A percentile compares a stretch with the other conserved stretches of the same genome.
Evolutionary conservation across 169 alveolate species (phyloP).

Genomic region (Perkinsus chesapeaki): DNA sequence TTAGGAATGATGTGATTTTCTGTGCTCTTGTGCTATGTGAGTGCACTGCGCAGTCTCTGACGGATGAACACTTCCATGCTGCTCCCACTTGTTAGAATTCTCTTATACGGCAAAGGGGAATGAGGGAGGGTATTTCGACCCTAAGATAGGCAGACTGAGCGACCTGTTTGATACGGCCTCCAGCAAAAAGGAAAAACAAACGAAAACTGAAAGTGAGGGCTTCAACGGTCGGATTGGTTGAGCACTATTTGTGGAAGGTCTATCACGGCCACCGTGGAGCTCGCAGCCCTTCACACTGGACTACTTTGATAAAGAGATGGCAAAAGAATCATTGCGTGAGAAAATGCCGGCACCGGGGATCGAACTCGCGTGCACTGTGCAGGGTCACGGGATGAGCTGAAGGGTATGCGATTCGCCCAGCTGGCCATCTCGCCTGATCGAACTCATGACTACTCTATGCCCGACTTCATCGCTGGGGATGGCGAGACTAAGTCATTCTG

Average conservation of each 20-base stretch:
- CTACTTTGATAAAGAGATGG: background rate
- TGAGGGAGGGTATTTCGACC: background rate
- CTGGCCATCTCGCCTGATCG: background rate
- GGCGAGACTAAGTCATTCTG: background rate
- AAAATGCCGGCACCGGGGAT: background rate
- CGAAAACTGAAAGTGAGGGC: background rate
- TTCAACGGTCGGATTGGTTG: background rate
- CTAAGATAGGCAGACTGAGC: background rate
- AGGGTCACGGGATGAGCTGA: background rate
- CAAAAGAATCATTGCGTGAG: background rate
- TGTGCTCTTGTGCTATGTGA: background rate
- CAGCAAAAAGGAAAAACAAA: background rate
- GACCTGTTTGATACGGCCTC: background rate
- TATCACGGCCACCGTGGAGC: background rate
- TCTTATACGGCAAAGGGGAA: background rate
- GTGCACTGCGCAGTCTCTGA: background rate
- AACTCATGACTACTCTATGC: background rate
- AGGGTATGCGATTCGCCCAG: background rate
- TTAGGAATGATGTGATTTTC: no score
- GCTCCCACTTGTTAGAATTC: background rate
- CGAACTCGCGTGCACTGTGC: background rate
- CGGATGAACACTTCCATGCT: background rate
- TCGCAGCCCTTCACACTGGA: background rate
- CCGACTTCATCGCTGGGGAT: background rate
- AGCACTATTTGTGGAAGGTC: background rate